Percentiles rank a stretch among this genome's conserved stretches.
Evolutionary conservation across 2,329 filamentous ascomycete species (phyloP).

Genomic region (Cytospora leucostoma): DNA sequence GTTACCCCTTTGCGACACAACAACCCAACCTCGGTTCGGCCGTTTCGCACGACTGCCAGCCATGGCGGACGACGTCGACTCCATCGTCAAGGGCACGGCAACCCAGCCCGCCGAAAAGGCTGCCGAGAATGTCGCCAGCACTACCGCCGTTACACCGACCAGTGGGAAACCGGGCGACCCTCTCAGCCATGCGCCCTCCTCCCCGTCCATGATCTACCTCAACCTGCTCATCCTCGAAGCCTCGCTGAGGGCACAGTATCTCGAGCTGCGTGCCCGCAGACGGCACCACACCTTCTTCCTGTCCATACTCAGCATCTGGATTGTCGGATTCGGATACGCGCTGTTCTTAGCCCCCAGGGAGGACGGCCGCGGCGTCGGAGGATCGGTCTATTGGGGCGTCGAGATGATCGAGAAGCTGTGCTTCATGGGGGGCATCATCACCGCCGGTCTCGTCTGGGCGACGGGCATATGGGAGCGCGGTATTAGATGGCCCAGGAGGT

Average conservation of each 20-base stretch:
- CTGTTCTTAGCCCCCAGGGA: conserved; percentile 95
- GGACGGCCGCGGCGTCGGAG: conserved; percentile 87
- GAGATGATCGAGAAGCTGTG: conserved; percentile 89
- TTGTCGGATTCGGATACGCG: conserved; percentile 81
- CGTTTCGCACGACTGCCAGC: conserved; percentile 26
- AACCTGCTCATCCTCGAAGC: conserved; percentile 97
- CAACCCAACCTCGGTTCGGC: conserved; percentile 7
- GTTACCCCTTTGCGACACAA: conserved; percentile 5
- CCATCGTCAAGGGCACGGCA: conserved; percentile 82
- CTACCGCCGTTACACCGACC: conserved; percentile 47
- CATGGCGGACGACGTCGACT: conserved; percentile 75
- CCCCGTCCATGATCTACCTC: conserved; percentile 94
- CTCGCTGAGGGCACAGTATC: conserved; percentile 87
- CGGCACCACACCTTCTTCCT: conserved; percentile 94
- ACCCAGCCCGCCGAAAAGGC: conserved; percentile 63
- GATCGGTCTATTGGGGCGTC: conserved; percentile 94
- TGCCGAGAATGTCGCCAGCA: conserved; percentile 46
- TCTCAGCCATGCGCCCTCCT: conserved; percentile 79
- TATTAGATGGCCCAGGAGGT: conserved; percentile 88
- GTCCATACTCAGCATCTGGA: conserved; percentile 76
- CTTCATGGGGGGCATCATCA: conserved; percentile 87
- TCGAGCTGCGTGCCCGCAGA: conserved; percentile 82
- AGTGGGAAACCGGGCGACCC: conserved; percentile 63
- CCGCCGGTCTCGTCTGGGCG: conserved; percentile 83
- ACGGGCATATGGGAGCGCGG: conserved; percentile 97